Base-by-base conservation (phyloP, 495 filamentous ascomycete species). In the Penicillium pulvis region DNA sequence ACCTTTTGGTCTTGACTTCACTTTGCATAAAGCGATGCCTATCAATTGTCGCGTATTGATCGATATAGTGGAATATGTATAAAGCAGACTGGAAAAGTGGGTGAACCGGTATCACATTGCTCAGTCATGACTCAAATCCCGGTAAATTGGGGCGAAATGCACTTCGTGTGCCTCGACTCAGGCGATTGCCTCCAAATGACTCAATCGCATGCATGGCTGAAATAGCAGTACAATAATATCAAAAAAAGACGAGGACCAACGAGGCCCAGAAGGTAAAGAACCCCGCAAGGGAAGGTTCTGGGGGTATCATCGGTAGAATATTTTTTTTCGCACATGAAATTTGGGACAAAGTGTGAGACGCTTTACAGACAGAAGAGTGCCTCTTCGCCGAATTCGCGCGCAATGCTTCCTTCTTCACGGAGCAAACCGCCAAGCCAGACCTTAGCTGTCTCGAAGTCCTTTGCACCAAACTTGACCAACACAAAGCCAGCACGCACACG, bases 391-490 rank as follows among this genome's bases (percentile, higher is more conserved):
- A 89, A 88, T 46, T 82, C 77, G 51, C 72, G 78, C 26, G 67
- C 66, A 5, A 90, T 75, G 45, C 74, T 87, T 0, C 83, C 85
- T 61, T 88, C 84, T 49, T 82, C 74, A 24, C 69, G 72, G 33
- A 90, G 64, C 61, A 90, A 74, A 6, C 67, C 70, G 17, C 77
- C 78, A 48, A 90, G 65, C 85, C 88, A 90, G 42, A 74, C 68
- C 59, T 80, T 81, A 36, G 83, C 86, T 2, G 84, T 81, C 56
- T 90, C 85, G 35, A 88, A 79, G 46, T 81, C 81, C 59, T 66
- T 71, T 2, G 86, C 87, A 4, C 82, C 83, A 68, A 97, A 94
- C 75, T 97, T 98, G 24, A 97, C 87, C 20, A 97, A 79, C 9
- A 93, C 86, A 62, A 91, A 96, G 2, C 91, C 91, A 9, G 73